phyloP scores from a whole-genome alignment of 1,139 yeast genomes.

The Diutina neorugosa region DNA sequence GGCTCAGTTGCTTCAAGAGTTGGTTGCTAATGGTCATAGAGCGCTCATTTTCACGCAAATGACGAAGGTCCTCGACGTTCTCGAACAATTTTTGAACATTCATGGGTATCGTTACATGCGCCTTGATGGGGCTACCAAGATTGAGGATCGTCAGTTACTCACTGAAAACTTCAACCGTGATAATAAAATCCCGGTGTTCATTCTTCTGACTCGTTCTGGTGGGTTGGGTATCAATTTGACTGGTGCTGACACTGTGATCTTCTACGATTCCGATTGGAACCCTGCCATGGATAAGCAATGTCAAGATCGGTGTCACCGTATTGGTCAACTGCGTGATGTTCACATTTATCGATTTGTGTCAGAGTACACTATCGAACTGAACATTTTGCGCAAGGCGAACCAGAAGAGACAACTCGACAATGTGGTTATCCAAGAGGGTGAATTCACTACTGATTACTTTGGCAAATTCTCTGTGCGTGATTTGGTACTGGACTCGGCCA shows the following conservation, averaged over 20 bases:
- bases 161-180: constrained; percentile 92
- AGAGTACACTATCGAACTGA: constrained; percentile 92
- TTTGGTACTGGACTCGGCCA: constrained; percentile 54
- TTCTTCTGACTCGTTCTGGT: constrained; percentile 91
- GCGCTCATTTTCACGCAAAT: constrained; percentile 95
- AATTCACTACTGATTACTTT: constrained; percentile 93
- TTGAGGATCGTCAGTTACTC: constrained; percentile 88
- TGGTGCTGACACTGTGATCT: constrained; percentile 98
- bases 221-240: constrained; percentile 96
- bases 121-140: constrained; percentile 93
- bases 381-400: constrained; percentile 86
- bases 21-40: constrained; percentile 80
- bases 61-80: constrained; percentile 90
- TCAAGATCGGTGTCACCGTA: constrained; percentile 98
- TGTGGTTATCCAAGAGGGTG: constrained; percentile 96
- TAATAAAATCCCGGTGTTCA: constrained; percentile 77
- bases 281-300: constrained; percentile 99
- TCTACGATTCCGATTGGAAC: constrained; percentile 98
- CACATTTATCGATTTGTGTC: constrained; percentile 94
- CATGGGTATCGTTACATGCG: constrained; percentile 94
- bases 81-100: constrained; percentile 87
- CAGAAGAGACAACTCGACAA: constrained; percentile 92
- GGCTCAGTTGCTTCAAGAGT: constrained; percentile 60
- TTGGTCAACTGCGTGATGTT: constrained; percentile 96
- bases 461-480: constrained; percentile 85